Percentiles rank a stretch among this genome's conserved stretches.
Conservation (phyloP, 257 asterid species). For the Capsicum chinense region DNA sequence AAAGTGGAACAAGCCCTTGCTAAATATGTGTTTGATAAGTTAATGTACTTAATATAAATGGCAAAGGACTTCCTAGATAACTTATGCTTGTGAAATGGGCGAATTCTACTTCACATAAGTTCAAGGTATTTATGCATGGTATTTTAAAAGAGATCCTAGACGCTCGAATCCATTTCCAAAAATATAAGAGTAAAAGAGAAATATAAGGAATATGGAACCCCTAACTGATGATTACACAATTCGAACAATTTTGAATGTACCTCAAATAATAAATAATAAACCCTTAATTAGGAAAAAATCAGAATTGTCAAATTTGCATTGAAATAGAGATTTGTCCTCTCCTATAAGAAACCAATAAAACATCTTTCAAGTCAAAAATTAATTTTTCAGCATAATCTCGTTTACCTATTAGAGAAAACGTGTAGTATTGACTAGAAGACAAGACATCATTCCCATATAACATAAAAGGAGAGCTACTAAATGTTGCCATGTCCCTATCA, state of each 20-base stretch:
- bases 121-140: not conserved
- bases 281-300: not conserved
- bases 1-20: not conserved
- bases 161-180: conserved; percentile 5
- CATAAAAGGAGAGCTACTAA: conserved; percentile 1
- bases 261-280: not conserved
- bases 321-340: not conserved
- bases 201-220: not conserved
- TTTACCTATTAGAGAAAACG: not conserved
- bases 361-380: not conserved
- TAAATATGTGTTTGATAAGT: not conserved
- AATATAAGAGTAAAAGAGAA: not conserved
- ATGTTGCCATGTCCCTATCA: not conserved
- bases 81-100: not conserved
- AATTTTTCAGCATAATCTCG: not conserved
- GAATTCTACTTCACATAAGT: not conserved
- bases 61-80: conserved; percentile 13
- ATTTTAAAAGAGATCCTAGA: not conserved
- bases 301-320: not conserved
- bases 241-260: not conserved
- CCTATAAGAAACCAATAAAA: not conserved
- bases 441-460: not conserved
- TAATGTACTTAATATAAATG: not conserved
- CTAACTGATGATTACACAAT: conserved; percentile 22
- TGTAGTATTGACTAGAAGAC: not conserved